Conservation (phyloP, 352 stramenopile species). For the Globisporangium rhizosaccharum region DNA sequence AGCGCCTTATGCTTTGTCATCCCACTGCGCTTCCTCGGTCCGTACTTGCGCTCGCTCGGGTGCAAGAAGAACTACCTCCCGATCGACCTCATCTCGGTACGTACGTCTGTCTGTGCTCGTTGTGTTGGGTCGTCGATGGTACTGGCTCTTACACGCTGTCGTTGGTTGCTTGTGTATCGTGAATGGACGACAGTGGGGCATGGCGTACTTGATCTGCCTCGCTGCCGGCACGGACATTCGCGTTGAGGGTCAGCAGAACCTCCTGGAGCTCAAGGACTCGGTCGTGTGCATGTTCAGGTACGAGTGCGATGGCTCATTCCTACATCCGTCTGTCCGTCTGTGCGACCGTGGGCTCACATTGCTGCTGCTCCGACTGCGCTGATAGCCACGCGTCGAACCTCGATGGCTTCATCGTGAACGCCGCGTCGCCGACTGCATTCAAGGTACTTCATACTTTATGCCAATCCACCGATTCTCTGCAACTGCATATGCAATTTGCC, state of each 20-base stretch:
- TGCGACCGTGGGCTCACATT: too few relatives aligned
- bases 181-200: slow-evolving; percentile 7
- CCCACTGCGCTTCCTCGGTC: slow-evolving; percentile 56
- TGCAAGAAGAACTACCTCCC: slow-evolving; percentile 76
- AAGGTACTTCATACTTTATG: slow-evolving; percentile 35
- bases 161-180: neutral
- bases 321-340: neutral
- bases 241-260: slow-evolving; percentile 46
- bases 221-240: slow-evolving; percentile 40
- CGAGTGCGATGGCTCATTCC: slow-evolving; percentile 18
- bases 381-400: slow-evolving; percentile 75
- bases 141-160: neutral
- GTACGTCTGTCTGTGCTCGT: slow-evolving; percentile 2
- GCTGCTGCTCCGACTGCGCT: neutral
- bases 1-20: slow-evolving; percentile 59
- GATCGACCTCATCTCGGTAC: slow-evolving; percentile 63
- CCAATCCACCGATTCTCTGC: neutral
- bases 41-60: slow-evolving; percentile 42
- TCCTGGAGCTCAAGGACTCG: slow-evolving; percentile 49
- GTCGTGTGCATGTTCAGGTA: slow-evolving; percentile 84
- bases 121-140: neutral
- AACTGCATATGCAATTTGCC: neutral
- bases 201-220: slow-evolving; percentile 42
- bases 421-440: slow-evolving; percentile 55
- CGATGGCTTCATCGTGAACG: slow-evolving; percentile 81